Conservation (phyloP, 371 early-diverging fungal species). For the Rhizomucor miehei region DNA sequence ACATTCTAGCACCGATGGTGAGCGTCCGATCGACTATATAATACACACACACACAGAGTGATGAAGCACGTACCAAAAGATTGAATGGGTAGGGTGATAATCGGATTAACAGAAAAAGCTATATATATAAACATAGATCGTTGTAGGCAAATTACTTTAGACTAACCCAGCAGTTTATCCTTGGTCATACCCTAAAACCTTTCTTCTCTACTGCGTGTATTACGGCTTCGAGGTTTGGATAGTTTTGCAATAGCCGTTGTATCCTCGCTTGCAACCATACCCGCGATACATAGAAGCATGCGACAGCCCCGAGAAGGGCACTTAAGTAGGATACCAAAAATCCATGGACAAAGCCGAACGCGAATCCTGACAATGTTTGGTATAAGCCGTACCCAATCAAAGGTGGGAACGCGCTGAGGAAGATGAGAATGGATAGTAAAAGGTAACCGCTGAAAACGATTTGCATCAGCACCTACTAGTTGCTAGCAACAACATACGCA, state of each 20-base stretch:
- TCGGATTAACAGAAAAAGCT: slow-evolving; percentile 66
- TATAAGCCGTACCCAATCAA: slow-evolving; percentile 66
- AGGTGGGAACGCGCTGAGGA: slow-evolving; percentile 65
- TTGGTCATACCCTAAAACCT: slow-evolving; percentile 58
- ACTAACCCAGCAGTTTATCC: neutral
- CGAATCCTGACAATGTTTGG: slow-evolving; percentile 65
- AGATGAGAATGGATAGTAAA: slow-evolving; percentile 36
- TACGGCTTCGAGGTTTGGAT: slow-evolving; percentile 54
- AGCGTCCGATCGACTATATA: no score
- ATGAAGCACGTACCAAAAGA: slow-evolving; percentile 48
- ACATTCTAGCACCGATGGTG: slow-evolving; percentile 40
- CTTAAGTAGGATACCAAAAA: slow-evolving; percentile 59
- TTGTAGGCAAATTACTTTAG: neutral
- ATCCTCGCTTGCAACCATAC: slow-evolving; percentile 52
- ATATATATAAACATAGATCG: neutral
- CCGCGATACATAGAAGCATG: slow-evolving; percentile 60
- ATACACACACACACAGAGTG: no score
- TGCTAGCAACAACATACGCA: neutral
- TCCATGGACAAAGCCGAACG: slow-evolving; percentile 61
- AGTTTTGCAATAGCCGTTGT: slow-evolving; percentile 42
- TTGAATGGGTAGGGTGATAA: slow-evolving; percentile 79
- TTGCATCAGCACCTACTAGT: neutral
- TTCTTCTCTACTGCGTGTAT: slow-evolving; percentile 67
- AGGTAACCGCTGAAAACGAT: slow-evolving; percentile 33
- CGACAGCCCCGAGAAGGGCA: slow-evolving; percentile 55